phyloP scores from a whole-genome alignment of 768 basidiomycete species.

The Strobilomyces dryophilus region DNA sequence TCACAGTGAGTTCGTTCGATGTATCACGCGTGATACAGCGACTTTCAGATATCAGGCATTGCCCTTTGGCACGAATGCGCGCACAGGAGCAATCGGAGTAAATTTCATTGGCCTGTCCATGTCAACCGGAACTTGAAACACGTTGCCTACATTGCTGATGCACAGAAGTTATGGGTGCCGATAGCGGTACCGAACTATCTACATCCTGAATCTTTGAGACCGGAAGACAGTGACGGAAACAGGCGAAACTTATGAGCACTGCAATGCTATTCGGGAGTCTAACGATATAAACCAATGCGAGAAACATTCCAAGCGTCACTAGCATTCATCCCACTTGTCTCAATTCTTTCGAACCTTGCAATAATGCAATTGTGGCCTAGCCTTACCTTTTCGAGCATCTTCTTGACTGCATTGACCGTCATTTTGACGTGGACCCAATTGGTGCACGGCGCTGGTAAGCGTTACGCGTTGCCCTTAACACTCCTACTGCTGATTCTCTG shows the following conservation, averaged over 20 bases:
- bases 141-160: background rate
- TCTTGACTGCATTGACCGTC: background rate
- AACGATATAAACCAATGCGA: slow-evolving; percentile 4
- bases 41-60: background rate
- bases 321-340: background rate
- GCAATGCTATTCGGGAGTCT: slow-evolving; percentile 3
- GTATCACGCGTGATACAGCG: background rate
- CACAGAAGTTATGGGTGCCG: background rate
- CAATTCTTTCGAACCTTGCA: background rate
- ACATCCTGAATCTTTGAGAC: background rate
- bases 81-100: background rate
- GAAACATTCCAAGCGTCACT: background rate
- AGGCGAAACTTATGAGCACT: background rate
- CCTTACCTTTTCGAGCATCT: background rate
- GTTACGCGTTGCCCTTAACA: background rate
- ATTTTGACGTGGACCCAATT: slow-evolving; percentile 5
- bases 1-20: background rate
- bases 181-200: background rate
- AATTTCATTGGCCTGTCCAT: background rate
- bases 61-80: background rate
- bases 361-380: slow-evolving; percentile 1
- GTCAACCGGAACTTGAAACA: background rate
- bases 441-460: slow-evolving; percentile 9
- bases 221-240: background rate
- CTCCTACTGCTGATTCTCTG: background rate